phyloP scores from a whole-genome alignment of 306 rosid species.

The Quercus dentata region DNA sequence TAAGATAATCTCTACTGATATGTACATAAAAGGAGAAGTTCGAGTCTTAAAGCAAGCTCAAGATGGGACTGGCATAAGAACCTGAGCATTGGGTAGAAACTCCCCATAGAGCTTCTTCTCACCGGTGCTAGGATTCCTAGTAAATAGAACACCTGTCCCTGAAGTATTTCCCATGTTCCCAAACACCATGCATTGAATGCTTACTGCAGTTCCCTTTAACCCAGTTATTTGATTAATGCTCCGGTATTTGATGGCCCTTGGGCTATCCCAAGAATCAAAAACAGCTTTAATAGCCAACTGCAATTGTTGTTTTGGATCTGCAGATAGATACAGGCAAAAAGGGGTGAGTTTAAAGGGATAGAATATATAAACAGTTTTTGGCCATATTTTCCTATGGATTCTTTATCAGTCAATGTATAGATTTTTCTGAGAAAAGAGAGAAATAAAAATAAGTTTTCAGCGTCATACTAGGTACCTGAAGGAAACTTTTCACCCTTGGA shows the following conservation, averaged over 20 bases:
- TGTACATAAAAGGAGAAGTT: neutral
- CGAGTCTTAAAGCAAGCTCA: conserved; percentile 13
- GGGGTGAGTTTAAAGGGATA: neutral
- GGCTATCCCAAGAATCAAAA: conserved; percentile 97
- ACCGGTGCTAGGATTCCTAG: conserved; percentile 98
- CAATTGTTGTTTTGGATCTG: conserved; percentile 92
- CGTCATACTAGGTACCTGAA: conserved; percentile 59
- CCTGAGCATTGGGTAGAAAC: conserved; percentile 97
- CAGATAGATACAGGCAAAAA: conserved; percentile 13
- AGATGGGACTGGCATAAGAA: conserved; percentile 28
- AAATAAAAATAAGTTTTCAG: conserved; percentile 17
- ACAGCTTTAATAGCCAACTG: conserved; percentile 82
- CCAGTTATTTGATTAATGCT: conserved; percentile 86
- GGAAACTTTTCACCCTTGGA: conserved; percentile 71
- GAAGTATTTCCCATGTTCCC: conserved; percentile 96
- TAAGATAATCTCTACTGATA: conserved; percentile 3
- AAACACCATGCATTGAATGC: conserved; percentile 93
- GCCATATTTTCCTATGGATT: neutral
- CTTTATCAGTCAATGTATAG: neutral
- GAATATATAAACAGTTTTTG: neutral
- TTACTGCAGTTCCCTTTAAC: conserved; percentile 90
- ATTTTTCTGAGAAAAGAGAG: neutral
- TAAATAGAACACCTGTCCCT: conserved; percentile 96
- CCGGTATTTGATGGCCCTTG: conserved; percentile 86
- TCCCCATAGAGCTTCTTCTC: conserved; percentile 95